phyloP scores from a whole-genome alignment of 371 early-diverging fungal species.

The Mucor ambiguus region DNA sequence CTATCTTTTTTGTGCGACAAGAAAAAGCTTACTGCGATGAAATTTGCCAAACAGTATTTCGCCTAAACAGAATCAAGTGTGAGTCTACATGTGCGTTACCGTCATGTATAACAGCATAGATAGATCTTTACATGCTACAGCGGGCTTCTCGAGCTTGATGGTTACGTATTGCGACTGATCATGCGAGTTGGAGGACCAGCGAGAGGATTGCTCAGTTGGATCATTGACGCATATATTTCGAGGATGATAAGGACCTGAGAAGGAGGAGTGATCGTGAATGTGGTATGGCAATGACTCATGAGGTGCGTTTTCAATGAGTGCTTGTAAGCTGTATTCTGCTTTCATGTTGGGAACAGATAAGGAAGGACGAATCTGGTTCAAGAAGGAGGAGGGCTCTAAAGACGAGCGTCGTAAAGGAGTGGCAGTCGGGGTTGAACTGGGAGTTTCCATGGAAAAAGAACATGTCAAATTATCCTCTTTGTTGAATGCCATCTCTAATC shows the following conservation, averaged over 20 bases:
- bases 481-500: neutral
- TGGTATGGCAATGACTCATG: constrained; percentile 44
- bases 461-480: neutral
- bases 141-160: constrained; percentile 70
- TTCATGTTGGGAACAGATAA: constrained; percentile 8
- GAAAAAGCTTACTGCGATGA: constrained; percentile 69
- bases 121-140: constrained; percentile 67
- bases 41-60: constrained; percentile 96
- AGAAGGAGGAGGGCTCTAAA: neutral
- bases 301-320: neutral
- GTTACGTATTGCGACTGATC: constrained; percentile 83
- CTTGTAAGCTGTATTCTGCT: constrained; percentile 3
- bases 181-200: constrained; percentile 87
- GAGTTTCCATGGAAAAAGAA: neutral
- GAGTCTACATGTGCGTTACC: neutral
- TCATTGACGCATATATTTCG: constrained; percentile 74
- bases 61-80: constrained; percentile 38
- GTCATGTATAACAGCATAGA: neutral
- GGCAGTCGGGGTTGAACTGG: neutral
- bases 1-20: neutral
- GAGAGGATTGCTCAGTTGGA: constrained; percentile 77
- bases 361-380: neutral
- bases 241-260: constrained; percentile 79
- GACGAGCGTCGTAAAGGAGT: neutral
- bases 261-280: constrained; percentile 70